Evolutionary conservation across 768 basidiomycete species (phyloP).

Genomic region (Rhodotorula diobovata): DNA sequence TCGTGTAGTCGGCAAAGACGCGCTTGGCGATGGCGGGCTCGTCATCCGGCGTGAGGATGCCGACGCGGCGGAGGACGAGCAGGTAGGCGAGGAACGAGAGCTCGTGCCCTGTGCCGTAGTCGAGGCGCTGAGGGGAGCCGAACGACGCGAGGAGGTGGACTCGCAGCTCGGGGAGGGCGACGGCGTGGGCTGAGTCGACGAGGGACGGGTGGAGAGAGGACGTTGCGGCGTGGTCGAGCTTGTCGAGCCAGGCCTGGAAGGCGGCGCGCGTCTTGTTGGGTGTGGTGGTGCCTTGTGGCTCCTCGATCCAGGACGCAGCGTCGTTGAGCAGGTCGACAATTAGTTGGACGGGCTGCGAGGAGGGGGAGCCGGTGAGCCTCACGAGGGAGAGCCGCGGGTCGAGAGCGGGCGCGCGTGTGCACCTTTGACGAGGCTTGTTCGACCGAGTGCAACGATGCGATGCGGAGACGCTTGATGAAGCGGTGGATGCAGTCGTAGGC

Average conservation of each 20-base stretch:
- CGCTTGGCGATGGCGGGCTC: slow-evolving; percentile 63
- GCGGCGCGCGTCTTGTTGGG: background rate
- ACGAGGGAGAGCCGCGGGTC: background rate
- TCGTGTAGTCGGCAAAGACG: slow-evolving; percentile 73
- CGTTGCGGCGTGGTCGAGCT: slow-evolving; percentile 60
- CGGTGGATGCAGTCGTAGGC: slow-evolving; percentile 63
- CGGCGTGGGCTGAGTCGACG: slow-evolving; percentile 52
- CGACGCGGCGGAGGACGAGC: slow-evolving; percentile 50
- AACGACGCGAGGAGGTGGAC: slow-evolving; percentile 79
- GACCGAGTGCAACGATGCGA: slow-evolving; percentile 69
- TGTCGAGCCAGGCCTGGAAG: slow-evolving; percentile 61
- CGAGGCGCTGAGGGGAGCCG: slow-evolving; percentile 82
- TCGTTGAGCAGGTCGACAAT: background rate
- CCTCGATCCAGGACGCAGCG: background rate
- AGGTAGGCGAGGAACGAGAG: slow-evolving; percentile 53
- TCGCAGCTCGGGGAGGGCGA: slow-evolving; percentile 61
- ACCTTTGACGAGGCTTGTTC: slow-evolving; percentile 47
- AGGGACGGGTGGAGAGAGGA: slow-evolving; percentile 53
- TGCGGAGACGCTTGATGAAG: slow-evolving; percentile 69
- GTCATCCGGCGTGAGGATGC: slow-evolving; percentile 56
- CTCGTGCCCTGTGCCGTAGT: slow-evolving; percentile 97
- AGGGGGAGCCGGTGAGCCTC: background rate
- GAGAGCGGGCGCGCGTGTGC: background rate
- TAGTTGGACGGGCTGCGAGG: background rate
- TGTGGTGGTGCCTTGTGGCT: background rate